Evolutionary conservation across 441 rosid genomes (phyloP).

Genomic region (Cnidoscolus chayamansa): DNA sequence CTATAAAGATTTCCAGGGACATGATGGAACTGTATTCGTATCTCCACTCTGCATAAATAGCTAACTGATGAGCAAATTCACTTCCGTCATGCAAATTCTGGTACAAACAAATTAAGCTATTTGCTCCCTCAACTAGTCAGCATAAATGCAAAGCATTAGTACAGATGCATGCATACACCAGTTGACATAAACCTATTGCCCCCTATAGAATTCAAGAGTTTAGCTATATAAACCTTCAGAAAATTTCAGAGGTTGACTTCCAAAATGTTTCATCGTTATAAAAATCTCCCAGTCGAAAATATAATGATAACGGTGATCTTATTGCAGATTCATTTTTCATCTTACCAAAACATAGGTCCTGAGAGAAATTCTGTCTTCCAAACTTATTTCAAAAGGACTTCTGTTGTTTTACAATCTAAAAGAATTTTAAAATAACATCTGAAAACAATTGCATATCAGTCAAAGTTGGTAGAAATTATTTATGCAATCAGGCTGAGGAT

Average conservation of each 20-base stretch:
- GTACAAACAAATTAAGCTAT: background rate
- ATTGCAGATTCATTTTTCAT: background rate
- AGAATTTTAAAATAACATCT: background rate
- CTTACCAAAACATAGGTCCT: background rate
- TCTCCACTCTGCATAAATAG: conserved; percentile 57
- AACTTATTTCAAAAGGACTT: background rate
- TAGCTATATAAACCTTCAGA: background rate
- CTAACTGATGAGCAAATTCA: conserved; percentile 8
- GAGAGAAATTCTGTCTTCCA: background rate
- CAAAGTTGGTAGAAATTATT: background rate
- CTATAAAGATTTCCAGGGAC: conserved; percentile 73
- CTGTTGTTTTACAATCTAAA: background rate
- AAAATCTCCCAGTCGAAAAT: background rate
- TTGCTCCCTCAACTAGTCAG: conserved; percentile 8
- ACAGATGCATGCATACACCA: background rate
- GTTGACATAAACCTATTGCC: background rate
- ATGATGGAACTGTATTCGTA: conserved; percentile 61
- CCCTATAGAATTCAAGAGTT: conserved; percentile 1
- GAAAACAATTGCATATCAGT: background rate
- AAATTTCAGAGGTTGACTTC: background rate
- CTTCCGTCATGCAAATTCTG: background rate
- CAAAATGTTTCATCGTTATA: background rate
- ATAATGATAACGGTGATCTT: background rate
- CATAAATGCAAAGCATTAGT: background rate
- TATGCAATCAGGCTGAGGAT: background rate